A percentile compares a stretch with the other conserved stretches of the same genome.
phyloP scores from a whole-genome alignment of 2,329 filamentous ascomycete species.

The Arachnomyces sp. region DNA sequence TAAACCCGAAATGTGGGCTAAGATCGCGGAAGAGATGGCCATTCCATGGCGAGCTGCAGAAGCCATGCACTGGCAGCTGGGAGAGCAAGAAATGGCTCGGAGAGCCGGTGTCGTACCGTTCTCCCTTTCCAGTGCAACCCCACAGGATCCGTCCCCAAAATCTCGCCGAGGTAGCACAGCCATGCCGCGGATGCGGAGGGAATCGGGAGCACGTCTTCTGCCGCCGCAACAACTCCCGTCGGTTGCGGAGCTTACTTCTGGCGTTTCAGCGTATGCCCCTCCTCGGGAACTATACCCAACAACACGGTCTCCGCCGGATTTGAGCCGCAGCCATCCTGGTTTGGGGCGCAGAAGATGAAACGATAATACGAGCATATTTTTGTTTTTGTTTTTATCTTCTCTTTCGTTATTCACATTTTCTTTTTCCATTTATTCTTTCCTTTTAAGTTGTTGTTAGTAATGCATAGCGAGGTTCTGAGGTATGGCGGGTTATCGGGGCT shows the following conservation, averaged over 20 bases:
- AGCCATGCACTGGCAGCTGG: conserved; percentile 97
- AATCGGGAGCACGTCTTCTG: conserved; percentile 27
- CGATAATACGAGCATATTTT: too few species aligned
- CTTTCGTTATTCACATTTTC: background rate
- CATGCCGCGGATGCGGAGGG: conserved; percentile 32
- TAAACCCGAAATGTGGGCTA: conserved; percentile 96
- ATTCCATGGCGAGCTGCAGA: conserved; percentile 93
- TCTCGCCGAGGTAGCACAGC: conserved; percentile 31
- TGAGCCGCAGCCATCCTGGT: conserved; percentile 21
- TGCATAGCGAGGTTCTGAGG: background rate
- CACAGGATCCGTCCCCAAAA: conserved; percentile 41
- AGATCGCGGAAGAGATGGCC: conserved; percentile 88
- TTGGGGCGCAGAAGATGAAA: too few species aligned
- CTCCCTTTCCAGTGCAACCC: conserved; percentile 52
- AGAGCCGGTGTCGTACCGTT: conserved; percentile 82
- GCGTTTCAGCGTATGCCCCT: conserved; percentile 37
- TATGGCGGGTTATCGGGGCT: background rate
- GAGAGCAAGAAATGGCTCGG: conserved; percentile 86
- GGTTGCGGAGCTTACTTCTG: conserved; percentile 40
- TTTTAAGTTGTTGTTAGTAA: background rate
- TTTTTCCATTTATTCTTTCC: background rate
- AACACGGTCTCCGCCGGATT: conserved; percentile 23
- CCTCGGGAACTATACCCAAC: conserved; percentile 28
- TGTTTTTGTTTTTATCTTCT: background rate
- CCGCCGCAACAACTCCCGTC: conserved; percentile 34